Percentiles rank a stretch among this genome's conserved stretches.
These are phyloP conservation scores for Sporothrix inflata DNA, from an alignment of 2,329 filamentous ascomycete species.

Conservation along the genomic window DNA sequence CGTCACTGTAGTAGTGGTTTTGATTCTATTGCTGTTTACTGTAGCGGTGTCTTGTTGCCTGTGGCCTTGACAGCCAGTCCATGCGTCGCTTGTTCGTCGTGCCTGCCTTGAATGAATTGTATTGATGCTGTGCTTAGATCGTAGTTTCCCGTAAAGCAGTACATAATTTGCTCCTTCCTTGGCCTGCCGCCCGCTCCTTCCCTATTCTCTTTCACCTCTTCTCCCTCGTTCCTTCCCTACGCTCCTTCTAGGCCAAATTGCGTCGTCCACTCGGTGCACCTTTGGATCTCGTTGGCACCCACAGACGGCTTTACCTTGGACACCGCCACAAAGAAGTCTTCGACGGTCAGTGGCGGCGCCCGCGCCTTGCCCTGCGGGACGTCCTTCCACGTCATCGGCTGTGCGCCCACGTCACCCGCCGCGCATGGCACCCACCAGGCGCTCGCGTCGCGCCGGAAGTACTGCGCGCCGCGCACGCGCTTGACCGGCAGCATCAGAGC, in stretches of 20 bases:
- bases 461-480: slow-evolving; percentile 14
- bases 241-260: slow-evolving; percentile 27
- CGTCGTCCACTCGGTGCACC: slow-evolving; percentile 24
- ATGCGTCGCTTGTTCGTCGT: no score
- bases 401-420: slow-evolving; percentile 5
- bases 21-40: no score
- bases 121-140: no score
- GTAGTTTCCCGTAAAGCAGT: no score
- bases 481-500: slow-evolving; percentile 27
- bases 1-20: no score
- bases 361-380: slow-evolving; percentile 15
- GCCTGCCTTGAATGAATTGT: no score
- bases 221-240: not conserved
- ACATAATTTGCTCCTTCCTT: not conserved
- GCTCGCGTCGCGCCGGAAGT: slow-evolving; percentile 9
- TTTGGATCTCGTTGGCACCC: slow-evolving; percentile 7
- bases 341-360: slow-evolving; percentile 21
- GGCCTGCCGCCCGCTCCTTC: not conserved
- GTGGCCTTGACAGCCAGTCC: no score
- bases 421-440: slow-evolving; percentile 24
- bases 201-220: not conserved
- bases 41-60: no score
- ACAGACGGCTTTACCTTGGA: slow-evolving; percentile 26
- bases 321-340: slow-evolving; percentile 24
- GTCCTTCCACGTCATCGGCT: slow-evolving; percentile 26